Evolutionary conservation across 768 basidiomycete genomes (phyloP).

Genomic region (Boletus pseudo-olivaceus): DNA sequence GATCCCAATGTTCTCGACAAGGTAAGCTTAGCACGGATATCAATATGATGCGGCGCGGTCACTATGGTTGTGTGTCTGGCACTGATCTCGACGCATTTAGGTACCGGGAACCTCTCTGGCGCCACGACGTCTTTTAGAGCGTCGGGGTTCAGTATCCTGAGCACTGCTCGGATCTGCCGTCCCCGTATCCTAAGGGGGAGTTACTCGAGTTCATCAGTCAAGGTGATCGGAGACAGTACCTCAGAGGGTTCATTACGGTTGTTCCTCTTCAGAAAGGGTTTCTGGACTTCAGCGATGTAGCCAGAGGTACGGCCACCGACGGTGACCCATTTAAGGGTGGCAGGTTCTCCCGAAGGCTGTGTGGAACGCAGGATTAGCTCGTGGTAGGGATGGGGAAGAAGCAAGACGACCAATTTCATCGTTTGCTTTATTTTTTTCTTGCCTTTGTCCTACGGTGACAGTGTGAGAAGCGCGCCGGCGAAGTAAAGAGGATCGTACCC

Average conservation of each 20-base stretch:
- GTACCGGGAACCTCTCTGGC: background rate
- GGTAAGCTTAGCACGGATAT: background rate
- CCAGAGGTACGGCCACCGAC: constrained; percentile 79
- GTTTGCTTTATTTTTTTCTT: constrained; percentile 46
- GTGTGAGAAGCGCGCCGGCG: constrained; percentile 10
- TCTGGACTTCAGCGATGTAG: constrained; percentile 62
- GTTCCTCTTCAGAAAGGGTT: constrained; percentile 18
- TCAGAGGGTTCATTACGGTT: background rate
- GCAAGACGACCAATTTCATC: constrained; percentile 44
- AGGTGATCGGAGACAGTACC: background rate
- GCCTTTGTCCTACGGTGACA: constrained; percentile 49
- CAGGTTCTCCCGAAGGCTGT: constrained; percentile 66
- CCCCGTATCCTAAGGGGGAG: background rate
- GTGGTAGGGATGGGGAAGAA: background rate
- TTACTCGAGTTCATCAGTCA: background rate
- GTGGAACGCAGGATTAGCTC: constrained; percentile 2
- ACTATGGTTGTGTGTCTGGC: background rate
- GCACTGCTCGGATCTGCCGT: background rate
- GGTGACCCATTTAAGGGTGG: constrained; percentile 69
- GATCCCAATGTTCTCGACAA: background rate
- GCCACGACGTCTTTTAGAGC: constrained; percentile 10
- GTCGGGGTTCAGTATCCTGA: background rate
- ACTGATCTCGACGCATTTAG: background rate
- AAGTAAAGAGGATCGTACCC: constrained; percentile 39
- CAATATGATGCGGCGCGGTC: background rate